phyloP scores from a whole-genome alignment of 495 filamentous ascomycete species.

The Xylaria longipes region DNA sequence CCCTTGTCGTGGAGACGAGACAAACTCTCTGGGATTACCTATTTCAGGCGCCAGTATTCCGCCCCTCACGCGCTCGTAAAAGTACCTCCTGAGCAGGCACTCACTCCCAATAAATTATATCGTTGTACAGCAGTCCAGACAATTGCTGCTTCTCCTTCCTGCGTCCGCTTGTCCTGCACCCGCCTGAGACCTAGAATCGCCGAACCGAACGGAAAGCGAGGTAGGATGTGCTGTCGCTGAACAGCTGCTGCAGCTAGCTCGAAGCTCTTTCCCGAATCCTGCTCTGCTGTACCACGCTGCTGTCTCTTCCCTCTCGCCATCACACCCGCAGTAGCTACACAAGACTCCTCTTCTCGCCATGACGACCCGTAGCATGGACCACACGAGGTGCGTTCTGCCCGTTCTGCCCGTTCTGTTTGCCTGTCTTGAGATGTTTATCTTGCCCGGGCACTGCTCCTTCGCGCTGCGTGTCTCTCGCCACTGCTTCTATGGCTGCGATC shows the following conservation, averaged over 20 bases:
- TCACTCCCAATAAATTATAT: conserved; percentile 14
- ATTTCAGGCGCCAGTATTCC: conserved; percentile 13
- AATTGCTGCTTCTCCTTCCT: conserved; percentile 4
- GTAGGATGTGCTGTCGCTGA: conserved; percentile 37
- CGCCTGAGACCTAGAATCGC: conserved; percentile 15
- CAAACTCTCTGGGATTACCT: not conserved
- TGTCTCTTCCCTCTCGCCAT: conserved; percentile 20
- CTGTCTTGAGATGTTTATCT: not conserved
- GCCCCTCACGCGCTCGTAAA: not conserved
- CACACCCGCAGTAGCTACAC: conserved; percentile 15
- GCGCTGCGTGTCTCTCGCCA: conserved; percentile 1
- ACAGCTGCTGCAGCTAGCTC: conserved; percentile 25
- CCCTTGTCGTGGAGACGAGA: conserved; percentile 6
- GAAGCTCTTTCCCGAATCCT: conserved; percentile 33
- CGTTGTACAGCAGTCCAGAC: not conserved
- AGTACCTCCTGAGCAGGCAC: not conserved
- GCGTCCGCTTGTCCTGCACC: conserved; percentile 6
- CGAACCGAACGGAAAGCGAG: conserved; percentile 23
- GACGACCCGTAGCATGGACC: conserved; percentile 54
- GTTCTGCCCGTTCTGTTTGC: not conserved
- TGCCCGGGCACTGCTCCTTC: not conserved
- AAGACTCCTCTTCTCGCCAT: conserved; percentile 46
- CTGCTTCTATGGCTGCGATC: conserved; percentile 10
- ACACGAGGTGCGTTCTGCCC: conserved; percentile 48
- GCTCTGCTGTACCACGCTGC: conserved; percentile 22